phyloP scores from a whole-genome alignment of 2,329 filamentous ascomycete species.

The Fonsecaea nubica region DNA sequence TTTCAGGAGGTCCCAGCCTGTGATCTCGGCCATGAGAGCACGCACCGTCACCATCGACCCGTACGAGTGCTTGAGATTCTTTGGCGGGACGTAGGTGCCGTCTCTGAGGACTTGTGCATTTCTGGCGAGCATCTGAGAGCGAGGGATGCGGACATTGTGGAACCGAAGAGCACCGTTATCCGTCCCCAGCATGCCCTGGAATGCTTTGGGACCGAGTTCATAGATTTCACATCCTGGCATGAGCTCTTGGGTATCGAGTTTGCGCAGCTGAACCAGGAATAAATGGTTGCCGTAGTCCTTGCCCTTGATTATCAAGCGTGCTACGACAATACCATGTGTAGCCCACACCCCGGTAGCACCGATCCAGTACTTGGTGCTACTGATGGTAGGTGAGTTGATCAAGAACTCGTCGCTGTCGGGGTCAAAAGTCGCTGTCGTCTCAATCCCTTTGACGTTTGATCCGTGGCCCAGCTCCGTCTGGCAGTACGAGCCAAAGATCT shows the following conservation, averaged over 20 bases:
- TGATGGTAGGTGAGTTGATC: slow-evolving; percentile 43
- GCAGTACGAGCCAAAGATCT: slow-evolving; percentile 43
- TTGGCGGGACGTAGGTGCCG: slow-evolving; percentile 43
- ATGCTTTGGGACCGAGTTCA: slow-evolving; percentile 43
- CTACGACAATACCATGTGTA: slow-evolving; percentile 45
- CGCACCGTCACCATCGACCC: slow-evolving; percentile 46
- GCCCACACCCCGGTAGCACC: slow-evolving; percentile 42
- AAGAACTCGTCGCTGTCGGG: slow-evolving; percentile 42
- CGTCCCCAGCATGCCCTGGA: slow-evolving; percentile 39
- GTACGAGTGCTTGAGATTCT: slow-evolving; percentile 46
- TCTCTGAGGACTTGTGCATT: slow-evolving; percentile 43
- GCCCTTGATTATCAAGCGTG: slow-evolving; percentile 41
- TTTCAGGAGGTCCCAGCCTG: slow-evolving; percentile 43
- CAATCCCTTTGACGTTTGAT: slow-evolving; percentile 43
- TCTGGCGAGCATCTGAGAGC: slow-evolving; percentile 44
- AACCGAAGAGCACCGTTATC: slow-evolving; percentile 48
- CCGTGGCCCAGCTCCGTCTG: slow-evolving; percentile 47
- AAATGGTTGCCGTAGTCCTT: slow-evolving; percentile 44
- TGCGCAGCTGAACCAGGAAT: slow-evolving; percentile 44
- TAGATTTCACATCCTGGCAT: slow-evolving; percentile 42
- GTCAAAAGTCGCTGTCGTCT: slow-evolving; percentile 46
- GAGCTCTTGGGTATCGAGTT: slow-evolving; percentile 40
- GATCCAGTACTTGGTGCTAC: slow-evolving; percentile 45
- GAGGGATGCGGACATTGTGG: slow-evolving; percentile 45
- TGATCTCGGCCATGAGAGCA: slow-evolving; percentile 41